Evolutionary conservation across 169 alveolate genomes (phyloP).

Genomic region (Amoebophrya sp.): DNA sequence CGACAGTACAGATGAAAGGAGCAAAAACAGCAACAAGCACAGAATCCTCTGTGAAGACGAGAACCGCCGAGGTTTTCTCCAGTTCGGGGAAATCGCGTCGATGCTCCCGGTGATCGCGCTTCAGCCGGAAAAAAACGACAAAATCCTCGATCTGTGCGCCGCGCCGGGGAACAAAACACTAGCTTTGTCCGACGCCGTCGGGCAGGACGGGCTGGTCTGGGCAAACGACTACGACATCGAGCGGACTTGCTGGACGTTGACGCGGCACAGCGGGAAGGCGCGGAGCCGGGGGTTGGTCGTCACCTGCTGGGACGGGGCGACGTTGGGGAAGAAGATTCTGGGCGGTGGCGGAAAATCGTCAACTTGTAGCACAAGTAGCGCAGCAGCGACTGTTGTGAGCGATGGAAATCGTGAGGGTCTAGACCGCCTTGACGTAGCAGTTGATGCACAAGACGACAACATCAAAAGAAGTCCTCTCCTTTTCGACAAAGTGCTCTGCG

Average conservation of each 20-base stretch:
- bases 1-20: background rate
- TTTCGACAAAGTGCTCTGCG: constrained; percentile 78
- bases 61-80: background rate
- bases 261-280: constrained; percentile 46
- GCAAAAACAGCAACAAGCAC: background rate
- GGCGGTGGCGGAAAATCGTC: too few species aligned
- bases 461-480: background rate
- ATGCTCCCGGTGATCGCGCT: constrained; percentile 21
- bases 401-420: too few species aligned
- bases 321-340: background rate
- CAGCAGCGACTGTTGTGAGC: too few species aligned
- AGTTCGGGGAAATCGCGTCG: constrained; percentile 29
- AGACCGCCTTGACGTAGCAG: too few species aligned
- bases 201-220: background rate
- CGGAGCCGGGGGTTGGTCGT: background rate
- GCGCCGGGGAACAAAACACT: constrained; percentile 75
- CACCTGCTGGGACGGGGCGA: background rate
- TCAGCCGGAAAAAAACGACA: background rate
- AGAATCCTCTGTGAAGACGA: background rate
- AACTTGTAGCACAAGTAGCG: too few species aligned
- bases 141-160: constrained; percentile 70
- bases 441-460: too few species aligned
- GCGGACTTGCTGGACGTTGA: constrained; percentile 53
- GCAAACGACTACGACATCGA: constrained; percentile 18
- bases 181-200: background rate